Conservation (phyloP, 176 grass and related monocot genomes). For the Carex myosuroides region DNA sequence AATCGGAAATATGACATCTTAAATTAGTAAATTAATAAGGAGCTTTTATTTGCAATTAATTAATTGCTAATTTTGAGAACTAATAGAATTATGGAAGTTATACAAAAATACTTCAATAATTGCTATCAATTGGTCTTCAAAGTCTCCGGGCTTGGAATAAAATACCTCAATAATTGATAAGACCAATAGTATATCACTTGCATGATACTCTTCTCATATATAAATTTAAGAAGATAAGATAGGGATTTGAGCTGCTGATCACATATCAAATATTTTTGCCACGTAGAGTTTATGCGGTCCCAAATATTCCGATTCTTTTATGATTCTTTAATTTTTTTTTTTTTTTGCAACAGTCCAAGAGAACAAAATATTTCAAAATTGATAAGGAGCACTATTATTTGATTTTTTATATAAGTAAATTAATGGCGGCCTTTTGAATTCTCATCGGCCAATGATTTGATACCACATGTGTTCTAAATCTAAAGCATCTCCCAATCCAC, state of each 20-base stretch:
- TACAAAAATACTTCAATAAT: too few relatives aligned
- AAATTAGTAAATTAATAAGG: too few relatives aligned
- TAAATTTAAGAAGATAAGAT: conserved; percentile 9
- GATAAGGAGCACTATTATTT: background rate
- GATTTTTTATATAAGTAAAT: background rate
- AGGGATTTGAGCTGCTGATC: background rate
- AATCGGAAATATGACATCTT: too few relatives aligned
- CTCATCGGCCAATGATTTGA: background rate
- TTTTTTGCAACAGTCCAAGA: background rate
- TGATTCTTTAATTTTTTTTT: background rate
- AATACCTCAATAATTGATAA: conserved; percentile 21
- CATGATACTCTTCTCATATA: conserved; percentile 6
- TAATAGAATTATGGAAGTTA: too few relatives aligned
- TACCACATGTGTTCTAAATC: background rate
- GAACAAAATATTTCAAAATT: background rate
- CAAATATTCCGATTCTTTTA: background rate
- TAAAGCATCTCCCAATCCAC: background rate
- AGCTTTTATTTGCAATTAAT: too few relatives aligned
- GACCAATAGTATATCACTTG: conserved; percentile 13
- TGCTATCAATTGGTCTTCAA: background rate
- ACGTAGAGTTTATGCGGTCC: background rate
- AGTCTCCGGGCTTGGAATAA: background rate
- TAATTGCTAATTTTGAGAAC: too few relatives aligned
- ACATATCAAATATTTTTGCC: background rate
- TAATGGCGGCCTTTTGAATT: background rate